Base-by-base conservation (phyloP, 1,284 basidiomycete species). In the Marasmius tenuissimus region DNA sequence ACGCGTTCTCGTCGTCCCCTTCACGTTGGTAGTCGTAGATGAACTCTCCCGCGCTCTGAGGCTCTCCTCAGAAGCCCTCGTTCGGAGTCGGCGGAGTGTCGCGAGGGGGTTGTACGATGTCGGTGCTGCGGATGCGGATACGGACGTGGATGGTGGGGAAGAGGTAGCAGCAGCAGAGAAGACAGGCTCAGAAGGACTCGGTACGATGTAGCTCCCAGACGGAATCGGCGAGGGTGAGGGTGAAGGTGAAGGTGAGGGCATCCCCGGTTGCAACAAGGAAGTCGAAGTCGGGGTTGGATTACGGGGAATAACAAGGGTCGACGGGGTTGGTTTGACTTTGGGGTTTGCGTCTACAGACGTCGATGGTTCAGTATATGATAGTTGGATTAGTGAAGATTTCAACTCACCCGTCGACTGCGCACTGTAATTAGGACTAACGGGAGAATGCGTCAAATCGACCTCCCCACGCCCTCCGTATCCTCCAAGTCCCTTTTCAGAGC, bases 1-100 rank as follows among this genome's bases (percentile, higher is more conserved):
- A 53, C 11, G 53, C 57, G 49, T 18, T 49, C 69, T 64, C 45
- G 53, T 59, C 45, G 65, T 64, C 51, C 74, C 73, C 57, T 65
- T 67, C 27, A 61, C 65, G 52, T 71, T 69, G 7, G 61, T 18
- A 18, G 16, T 47, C 5, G 8, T 16, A 47, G 45, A 2, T 27
- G 27, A 27, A 27, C 27, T 27, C 27, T 27, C 27, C 27, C 27
- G 27, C 27, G 14, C 40, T 3, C 20, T 16, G 45, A 47, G 20
- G 45, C 20, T 47, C 8, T 47, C 45, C 20, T 47, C 45, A 20
- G 45, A 47, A 47, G 45, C 45, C 7, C 16, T 16, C 16, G 45
- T n/a, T 47, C 45, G 45, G 20, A 47, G 45, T 47, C 45, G 45
- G 16, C 7, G 45, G 27, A 27, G 27, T 27, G 27, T 27, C 27